These are phyloP conservation scores for Aegilops umbellulata DNA, from an alignment of 176 grass and related monocot genomes.

Conservation along the genomic window DNA sequence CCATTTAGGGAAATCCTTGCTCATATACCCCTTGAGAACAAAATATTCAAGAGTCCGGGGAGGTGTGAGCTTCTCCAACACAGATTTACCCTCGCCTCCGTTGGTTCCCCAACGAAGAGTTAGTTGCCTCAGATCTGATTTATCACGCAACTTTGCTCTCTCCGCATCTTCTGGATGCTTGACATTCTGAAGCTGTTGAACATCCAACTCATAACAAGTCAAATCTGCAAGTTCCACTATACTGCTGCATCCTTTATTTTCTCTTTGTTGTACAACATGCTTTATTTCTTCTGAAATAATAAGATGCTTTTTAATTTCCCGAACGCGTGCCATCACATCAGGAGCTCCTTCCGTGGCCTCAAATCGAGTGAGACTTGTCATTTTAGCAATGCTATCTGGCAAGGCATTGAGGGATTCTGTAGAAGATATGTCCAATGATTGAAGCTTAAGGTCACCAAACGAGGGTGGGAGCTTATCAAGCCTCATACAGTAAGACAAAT, in stretches of 20 bases:
- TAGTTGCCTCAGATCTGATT: too few relatives aligned
- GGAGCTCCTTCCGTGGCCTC: too few relatives aligned
- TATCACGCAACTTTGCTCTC: too few relatives aligned
- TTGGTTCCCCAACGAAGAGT: too few relatives aligned
- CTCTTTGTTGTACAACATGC: neutral
- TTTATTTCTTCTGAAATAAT: neutral
- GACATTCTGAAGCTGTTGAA: neutral
- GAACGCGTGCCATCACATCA: too few relatives aligned
- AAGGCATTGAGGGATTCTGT: neutral
- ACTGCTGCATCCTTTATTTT: neutral
- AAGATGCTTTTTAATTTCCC: neutral
- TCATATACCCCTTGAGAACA: fast-evolving
- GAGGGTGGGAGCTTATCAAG: neutral
- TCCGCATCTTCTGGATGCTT: too few relatives aligned
- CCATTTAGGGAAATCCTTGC: too few relatives aligned
- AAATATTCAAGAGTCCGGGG: too few relatives aligned
- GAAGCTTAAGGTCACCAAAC: neutral
- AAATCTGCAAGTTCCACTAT: neutral
- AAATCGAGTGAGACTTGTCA: neutral
- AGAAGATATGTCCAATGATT: neutral
- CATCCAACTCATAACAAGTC: neutral
- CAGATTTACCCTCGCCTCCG: too few relatives aligned
- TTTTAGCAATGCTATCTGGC: neutral
- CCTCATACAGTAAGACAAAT: slow-evolving; percentile 1
- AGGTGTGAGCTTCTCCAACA: too few relatives aligned